phyloP scores from a whole-genome alignment of 2,329 filamentous ascomycete genomes.

The Trichoderma harzianum region DNA sequence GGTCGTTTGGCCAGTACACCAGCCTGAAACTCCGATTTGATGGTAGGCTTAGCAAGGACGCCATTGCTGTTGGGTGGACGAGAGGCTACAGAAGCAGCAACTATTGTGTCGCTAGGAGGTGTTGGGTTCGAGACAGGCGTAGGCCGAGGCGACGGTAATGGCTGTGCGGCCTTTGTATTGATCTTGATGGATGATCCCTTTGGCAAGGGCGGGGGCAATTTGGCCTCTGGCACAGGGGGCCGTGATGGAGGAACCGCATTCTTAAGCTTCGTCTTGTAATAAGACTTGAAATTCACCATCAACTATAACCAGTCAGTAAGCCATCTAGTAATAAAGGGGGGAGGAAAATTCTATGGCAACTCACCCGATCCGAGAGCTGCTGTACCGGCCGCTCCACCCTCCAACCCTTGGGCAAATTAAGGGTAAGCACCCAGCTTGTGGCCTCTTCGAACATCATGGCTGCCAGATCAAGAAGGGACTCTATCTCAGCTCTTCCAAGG shows the following conservation, averaged over 20 bases:
- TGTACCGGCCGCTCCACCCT: conserved; percentile 35
- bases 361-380: conserved; percentile 37
- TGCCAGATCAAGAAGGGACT: conserved; percentile 42
- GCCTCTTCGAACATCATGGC: conserved; percentile 47
- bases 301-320: conserved; percentile 31
- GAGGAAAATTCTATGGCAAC: conserved; percentile 10
- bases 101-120: conserved; percentile 27
- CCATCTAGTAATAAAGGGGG: neutral
- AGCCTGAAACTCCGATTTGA: conserved; percentile 4
- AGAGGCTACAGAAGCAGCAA: conserved; percentile 25
- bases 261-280: conserved; percentile 37
- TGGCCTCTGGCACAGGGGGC: conserved; percentile 26
- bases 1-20: conserved; percentile 32
- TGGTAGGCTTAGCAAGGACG: conserved; percentile 8
- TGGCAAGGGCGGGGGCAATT: conserved; percentile 28
- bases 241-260: conserved; percentile 25
- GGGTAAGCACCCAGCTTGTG: conserved; percentile 39
- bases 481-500: conserved; percentile 41
- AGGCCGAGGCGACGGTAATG: neutral
- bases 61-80: conserved; percentile 25
- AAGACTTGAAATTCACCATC: conserved; percentile 38
- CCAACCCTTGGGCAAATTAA: conserved; percentile 42
- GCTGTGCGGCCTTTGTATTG: conserved; percentile 20
- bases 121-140: neutral
- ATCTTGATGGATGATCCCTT: conserved; percentile 39